Evolutionary conservation across 176 grass and related monocot genomes (phyloP).

Genomic region (Phoenix roebelenii): DNA sequence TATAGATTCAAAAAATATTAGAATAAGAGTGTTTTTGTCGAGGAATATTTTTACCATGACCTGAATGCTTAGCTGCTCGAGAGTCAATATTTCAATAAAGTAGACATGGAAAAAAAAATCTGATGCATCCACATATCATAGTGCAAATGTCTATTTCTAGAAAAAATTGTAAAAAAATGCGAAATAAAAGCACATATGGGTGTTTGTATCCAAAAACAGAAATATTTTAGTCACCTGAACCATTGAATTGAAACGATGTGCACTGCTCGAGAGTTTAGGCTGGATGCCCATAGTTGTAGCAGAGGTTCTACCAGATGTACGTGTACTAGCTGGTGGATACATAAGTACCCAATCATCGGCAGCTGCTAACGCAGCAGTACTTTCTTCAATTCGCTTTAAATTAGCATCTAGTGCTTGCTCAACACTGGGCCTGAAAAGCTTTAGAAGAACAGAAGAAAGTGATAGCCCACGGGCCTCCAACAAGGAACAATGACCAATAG

Average conservation of each 20-base stretch:
- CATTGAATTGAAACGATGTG: constrained; percentile 78
- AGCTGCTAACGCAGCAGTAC: constrained; percentile 73
- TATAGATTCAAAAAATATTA: no score
- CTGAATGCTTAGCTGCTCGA: no score
- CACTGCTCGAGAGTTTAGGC: constrained; percentile 84
- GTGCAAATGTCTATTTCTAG: no score
- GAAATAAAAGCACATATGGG: no score
- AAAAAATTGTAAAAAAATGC: no score
- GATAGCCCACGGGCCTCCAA: constrained; percentile 78
- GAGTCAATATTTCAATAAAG: no score
- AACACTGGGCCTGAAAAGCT: constrained; percentile 75
- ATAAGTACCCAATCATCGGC: constrained; percentile 84
- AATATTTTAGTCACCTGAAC: constrained; percentile 59
- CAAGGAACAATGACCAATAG: constrained; percentile 81
- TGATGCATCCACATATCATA: no score
- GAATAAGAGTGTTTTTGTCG: no score
- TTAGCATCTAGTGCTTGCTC: constrained; percentile 93
- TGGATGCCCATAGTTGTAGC: constrained; percentile 41
- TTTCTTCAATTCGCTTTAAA: constrained; percentile 90
- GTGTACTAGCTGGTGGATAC: constrained; percentile 45
- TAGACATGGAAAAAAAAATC: no score
- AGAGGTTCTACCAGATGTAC: constrained; percentile 46
- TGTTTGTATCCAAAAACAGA: not conserved
- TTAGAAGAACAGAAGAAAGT: constrained; percentile 68
- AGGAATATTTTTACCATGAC: no score